phyloP scores from a whole-genome alignment of 2,329 filamentous ascomycete genomes.

The Xylaria multiplex region DNA sequence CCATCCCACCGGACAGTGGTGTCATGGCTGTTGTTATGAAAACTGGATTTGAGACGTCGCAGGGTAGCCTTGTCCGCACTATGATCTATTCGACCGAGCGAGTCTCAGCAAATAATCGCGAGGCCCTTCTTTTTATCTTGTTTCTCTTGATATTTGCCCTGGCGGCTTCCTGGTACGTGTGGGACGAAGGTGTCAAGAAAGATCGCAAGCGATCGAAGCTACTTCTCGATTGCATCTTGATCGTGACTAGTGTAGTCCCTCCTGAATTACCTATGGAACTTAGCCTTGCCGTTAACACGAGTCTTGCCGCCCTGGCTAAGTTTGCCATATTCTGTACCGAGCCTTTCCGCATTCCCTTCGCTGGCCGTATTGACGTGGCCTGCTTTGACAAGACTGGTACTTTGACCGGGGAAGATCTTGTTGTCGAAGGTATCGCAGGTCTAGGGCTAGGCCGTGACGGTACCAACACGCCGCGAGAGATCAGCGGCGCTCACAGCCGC shows the following conservation, averaged over 20 bases:
- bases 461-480: slow-evolving; percentile 71
- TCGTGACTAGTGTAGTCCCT: slow-evolving; percentile 97
- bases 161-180: slow-evolving; percentile 98
- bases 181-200: slow-evolving; percentile 93
- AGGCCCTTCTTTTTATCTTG: slow-evolving; percentile 96
- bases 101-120: slow-evolving; percentile 97
- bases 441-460: slow-evolving; percentile 76
- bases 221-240: slow-evolving; percentile 94
- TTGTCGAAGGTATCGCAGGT: slow-evolving; percentile 96
- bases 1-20: slow-evolving; percentile 88
- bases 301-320: slow-evolving; percentile 91
- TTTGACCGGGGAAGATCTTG: slow-evolving; percentile 92
- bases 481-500: slow-evolving; percentile 83
- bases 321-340: slow-evolving; percentile 99
- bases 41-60: slow-evolving; percentile 98
- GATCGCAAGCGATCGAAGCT: slow-evolving; percentile 98
- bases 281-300: slow-evolving; percentile 96
- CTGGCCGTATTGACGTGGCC: slow-evolving; percentile 92
- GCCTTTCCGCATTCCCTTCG: slow-evolving; percentile 96
- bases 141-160: slow-evolving; percentile 96
- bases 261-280: slow-evolving; percentile 98
- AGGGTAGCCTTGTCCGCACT: slow-evolving; percentile 95
- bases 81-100: slow-evolving; percentile 99
- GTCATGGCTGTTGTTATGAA: slow-evolving; percentile 94
- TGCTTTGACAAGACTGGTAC: slow-evolving; percentile 99